A percentile compares a stretch with the other conserved stretches of the same genome.
Conservation (phyloP, 2,329 filamentous ascomycete species). For the Nemania sp. region DNA sequence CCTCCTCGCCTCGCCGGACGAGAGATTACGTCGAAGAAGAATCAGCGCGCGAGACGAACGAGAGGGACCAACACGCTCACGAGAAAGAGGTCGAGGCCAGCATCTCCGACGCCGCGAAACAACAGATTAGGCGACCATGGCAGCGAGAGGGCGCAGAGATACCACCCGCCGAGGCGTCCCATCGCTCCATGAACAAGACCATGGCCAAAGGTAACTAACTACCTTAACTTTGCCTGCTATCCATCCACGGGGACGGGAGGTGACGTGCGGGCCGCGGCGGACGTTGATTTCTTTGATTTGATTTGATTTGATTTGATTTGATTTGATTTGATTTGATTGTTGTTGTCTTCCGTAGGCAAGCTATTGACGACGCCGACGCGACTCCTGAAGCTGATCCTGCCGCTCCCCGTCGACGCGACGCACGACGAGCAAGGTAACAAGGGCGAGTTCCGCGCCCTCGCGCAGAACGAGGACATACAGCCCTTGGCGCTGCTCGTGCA, state of each 20-base stretch:
- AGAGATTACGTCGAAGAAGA: conserved; percentile 29
- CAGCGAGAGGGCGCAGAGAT: conserved; percentile 63
- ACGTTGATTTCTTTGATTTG: too few species aligned
- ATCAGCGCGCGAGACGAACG: conserved; percentile 35
- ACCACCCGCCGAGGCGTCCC: conserved; percentile 58
- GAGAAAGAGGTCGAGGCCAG: conserved; percentile 42
- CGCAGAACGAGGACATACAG: conserved; percentile 72
- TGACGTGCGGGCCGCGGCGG: not conserved
- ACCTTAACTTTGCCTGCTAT: too few species aligned
- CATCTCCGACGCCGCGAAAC: conserved; percentile 50
- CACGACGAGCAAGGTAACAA: conserved; percentile 56
- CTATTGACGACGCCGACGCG: conserved; percentile 72
- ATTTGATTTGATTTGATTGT: too few species aligned
- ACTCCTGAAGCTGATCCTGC: conserved; percentile 72
- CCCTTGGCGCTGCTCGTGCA: conserved; percentile 85
- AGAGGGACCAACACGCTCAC: conserved; percentile 36
- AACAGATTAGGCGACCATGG: conserved; percentile 65
- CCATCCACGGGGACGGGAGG: too few species aligned
- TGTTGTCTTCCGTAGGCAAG: conserved; percentile 55
- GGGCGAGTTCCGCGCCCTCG: conserved; percentile 41
- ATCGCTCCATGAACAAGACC: conserved; percentile 46
- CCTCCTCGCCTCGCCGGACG: conserved; percentile 22
- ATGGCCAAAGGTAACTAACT: conserved; percentile 66
- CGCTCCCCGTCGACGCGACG: conserved; percentile 59
- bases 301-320: too few species aligned